Base-by-base conservation (phyloP, 2,329 filamentous ascomycete species). In the Scytalidium sp. region DNA sequence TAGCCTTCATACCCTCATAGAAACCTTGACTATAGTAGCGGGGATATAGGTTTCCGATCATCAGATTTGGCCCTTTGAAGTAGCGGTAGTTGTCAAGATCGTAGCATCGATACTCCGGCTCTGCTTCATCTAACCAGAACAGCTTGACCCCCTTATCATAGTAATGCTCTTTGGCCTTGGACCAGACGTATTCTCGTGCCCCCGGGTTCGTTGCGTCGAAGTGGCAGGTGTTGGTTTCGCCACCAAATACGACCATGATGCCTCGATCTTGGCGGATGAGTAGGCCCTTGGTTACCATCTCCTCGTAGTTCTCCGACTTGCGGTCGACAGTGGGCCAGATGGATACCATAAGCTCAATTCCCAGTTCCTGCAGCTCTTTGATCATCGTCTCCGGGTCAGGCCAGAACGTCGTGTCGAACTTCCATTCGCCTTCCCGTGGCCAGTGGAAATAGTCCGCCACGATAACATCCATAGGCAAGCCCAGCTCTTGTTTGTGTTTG, bases 61-160 rank as follows among this genome's bases (percentile, higher is more conserved):
- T 66, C 5, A 81, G 55, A 50, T 80, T 78, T 3, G 76, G 67
- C 0, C 81, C 81, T 1, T 67, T 66, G 53, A 79, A 71, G 63
- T 85, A 85, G 17, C 82, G 76, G 61, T 81, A 87, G 55, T 80
- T 81, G 49, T 87, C 84, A 59, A 85, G 87, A 60, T 87, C 81
- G 61, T 87, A 87, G 10, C 73, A 72, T 0, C 67, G 71, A 57
- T 85, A 87, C 60, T 87, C 83, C 0, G 83, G 83, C 57, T 87
- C 84, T 0, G 84, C 84, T 61, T 87, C 84, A 56, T 88, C 84
- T 0, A 87, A 73, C 84, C 84, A 87, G 64, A 87, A 87, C 1
- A 79, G 66, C 51, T 77, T 75, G 63, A 87, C 81, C 2, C 84
- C 84, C 47, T 78, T 79, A 44, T 73, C 65, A 57, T 78, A 80